Base-by-base conservation (phyloP, 1,139 yeast genomes). In the Magnusiomyces suaveolens region DNA sequence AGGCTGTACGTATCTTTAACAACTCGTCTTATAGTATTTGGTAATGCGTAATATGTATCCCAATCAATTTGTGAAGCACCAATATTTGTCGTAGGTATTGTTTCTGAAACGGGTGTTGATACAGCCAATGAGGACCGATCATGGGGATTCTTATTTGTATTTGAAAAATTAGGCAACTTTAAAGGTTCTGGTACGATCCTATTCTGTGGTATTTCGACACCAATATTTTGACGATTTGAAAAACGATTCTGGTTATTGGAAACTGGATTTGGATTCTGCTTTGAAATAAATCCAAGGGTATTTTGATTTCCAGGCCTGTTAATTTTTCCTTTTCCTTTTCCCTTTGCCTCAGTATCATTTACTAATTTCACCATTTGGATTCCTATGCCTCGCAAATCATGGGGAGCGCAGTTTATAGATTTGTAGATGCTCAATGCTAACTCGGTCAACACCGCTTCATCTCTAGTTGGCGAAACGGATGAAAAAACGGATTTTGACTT, bases 341-440 rank as follows among this genome's bases (percentile, higher is more conserved):
- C 12, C 10, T 12, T 12, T 29, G 38, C 39, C 3, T 43, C 49
- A 10, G 43, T 51, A 18, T 39, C 48, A 4, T 44, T 24, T 41
- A 39, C 53, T 25, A 56, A 39, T 43, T 51, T 52, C 2, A 77
- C 75, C 69, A 88, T 74, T 43, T 82, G 84, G 0, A 90, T 73
- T 0, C 95, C 84, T 1, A 90, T 69, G 0, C 97, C 97, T 54
- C 97, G 72, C 16, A 90, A 69, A 51, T 87, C 96, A 4, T 65
- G 65, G 0, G 87, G 82, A 0, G 85, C 83, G 50, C 86, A 76
- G 41, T 78, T 76, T 41, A 86, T 59, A 60, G 77, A 72, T 54
- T 87, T 69, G 59, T 79, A 78, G 26, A 86, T 65, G 6, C 80
- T 74, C 60, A 81, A 80, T 14, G 83, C 68, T 63, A 84, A 88